These are phyloP conservation scores for Amanita molliuscula DNA, from an alignment of 768 basidiomycete genomes.

Conservation along the genomic window DNA sequence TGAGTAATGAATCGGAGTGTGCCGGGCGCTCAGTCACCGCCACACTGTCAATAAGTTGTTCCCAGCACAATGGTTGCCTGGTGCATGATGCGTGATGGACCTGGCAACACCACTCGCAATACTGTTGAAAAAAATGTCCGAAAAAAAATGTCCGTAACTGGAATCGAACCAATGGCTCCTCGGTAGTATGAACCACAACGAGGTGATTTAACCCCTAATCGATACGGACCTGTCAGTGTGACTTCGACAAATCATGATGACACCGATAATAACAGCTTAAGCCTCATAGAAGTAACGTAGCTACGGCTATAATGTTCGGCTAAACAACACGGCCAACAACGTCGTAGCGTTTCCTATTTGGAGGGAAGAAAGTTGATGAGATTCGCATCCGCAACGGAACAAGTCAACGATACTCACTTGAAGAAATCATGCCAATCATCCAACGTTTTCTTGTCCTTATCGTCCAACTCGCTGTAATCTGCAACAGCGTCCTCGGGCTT, in stretches of 20 bases:
- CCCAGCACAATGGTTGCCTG: too few relatives aligned
- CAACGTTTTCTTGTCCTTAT: constrained; percentile 67
- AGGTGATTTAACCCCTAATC: constrained; percentile 26
- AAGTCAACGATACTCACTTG: constrained; percentile 38
- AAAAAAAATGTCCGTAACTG: constrained; percentile 19
- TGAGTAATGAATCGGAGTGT: too few relatives aligned
- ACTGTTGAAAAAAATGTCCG: not conserved
- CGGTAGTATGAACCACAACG: constrained; percentile 19
- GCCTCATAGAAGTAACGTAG: not conserved
- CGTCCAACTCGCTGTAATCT: constrained; percentile 71
- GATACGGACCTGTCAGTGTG: constrained; percentile 12
- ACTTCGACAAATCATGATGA: not conserved
- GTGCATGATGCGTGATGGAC: not conserved
- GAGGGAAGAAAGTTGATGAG: constrained; percentile 1
- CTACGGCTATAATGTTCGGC: not conserved
- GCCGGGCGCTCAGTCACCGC: too few relatives aligned
- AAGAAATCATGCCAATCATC: constrained; percentile 90
- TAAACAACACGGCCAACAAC: constrained; percentile 62
- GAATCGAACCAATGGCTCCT: constrained; percentile 24
- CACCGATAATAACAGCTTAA: not conserved
- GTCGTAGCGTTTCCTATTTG: constrained; percentile 71
- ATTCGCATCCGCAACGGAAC: not conserved
- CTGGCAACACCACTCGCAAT: not conserved
- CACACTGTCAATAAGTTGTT: too few relatives aligned
- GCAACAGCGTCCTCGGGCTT: constrained; percentile 78